These are phyloP conservation scores for Pseudogymnoascus sp. DNA, from an alignment of 2,329 filamentous ascomycete species.

Conservation along the genomic window DNA sequence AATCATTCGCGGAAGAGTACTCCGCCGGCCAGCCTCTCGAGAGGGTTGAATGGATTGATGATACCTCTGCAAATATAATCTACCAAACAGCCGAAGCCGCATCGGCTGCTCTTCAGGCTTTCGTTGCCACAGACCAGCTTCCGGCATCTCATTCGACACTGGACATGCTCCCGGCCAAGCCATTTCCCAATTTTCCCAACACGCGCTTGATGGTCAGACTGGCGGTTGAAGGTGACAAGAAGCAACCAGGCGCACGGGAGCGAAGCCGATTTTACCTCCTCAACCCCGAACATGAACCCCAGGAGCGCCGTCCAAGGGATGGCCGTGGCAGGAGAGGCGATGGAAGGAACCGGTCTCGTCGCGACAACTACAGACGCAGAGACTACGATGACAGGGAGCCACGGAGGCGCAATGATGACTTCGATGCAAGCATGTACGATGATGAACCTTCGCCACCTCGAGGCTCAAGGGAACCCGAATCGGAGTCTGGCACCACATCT, in stretches of 20 bases:
- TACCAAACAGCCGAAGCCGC: conserved; percentile 52
- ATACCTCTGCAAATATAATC: conserved; percentile 78
- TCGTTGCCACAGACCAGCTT: conserved; percentile 42
- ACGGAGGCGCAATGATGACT: conserved; percentile 38
- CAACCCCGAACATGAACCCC: conserved; percentile 81
- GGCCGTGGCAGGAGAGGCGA: conserved; percentile 35
- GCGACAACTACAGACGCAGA: conserved; percentile 53
- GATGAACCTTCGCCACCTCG: conserved; percentile 32
- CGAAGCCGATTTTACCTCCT: conserved; percentile 87
- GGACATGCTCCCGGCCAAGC: conserved; percentile 61
- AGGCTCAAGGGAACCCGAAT: conserved; percentile 22
- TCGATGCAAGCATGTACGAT: conserved; percentile 76
- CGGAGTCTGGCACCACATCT: conserved; percentile 13
- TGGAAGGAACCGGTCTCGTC: conserved; percentile 25
- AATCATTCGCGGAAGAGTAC: conserved; percentile 62
- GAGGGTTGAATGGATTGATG: conserved; percentile 88
- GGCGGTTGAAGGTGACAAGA: conserved; percentile 68
- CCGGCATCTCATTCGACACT: conserved; percentile 36
- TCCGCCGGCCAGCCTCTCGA: conserved; percentile 46
- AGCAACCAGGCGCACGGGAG: conserved; percentile 66
- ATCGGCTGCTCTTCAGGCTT: conserved; percentile 44
- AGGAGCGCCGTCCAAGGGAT: conserved; percentile 55
- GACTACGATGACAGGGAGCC: conserved; percentile 38
- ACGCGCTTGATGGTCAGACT: conserved; percentile 62
- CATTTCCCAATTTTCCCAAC: conserved; percentile 58